A percentile compares a stretch with the other conserved stretches of the same genome.
Evolutionary conservation across 1,139 yeast genomes (phyloP).

Genomic region (Blastobotrys serpentis): DNA sequence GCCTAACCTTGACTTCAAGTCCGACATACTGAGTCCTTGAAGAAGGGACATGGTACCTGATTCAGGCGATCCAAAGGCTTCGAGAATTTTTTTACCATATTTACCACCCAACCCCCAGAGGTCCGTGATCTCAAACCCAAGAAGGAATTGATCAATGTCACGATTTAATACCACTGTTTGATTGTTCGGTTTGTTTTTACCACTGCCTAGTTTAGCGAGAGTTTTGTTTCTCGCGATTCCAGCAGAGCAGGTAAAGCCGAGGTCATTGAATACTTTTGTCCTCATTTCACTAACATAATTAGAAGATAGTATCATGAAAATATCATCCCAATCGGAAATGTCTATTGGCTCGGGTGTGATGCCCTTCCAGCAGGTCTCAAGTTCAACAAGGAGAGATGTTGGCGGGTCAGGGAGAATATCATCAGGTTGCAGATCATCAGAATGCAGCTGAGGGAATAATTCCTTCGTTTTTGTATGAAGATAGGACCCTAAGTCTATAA

Average conservation of each 20-base stretch:
- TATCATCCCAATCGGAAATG: conserved; percentile 81
- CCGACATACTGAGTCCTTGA: conserved; percentile 33
- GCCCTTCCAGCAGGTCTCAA: background rate
- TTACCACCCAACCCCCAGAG: conserved; percentile 93
- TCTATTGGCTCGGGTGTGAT: background rate
- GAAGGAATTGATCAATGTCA: conserved; percentile 53
- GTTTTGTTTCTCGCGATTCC: conserved; percentile 78
- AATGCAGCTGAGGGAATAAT: conserved; percentile 40
- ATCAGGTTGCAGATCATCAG: conserved; percentile 29
- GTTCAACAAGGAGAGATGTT: conserved; percentile 26
- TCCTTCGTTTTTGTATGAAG: conserved; percentile 41
- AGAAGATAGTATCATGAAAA: conserved; percentile 66
- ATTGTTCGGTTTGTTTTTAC: conserved; percentile 76
- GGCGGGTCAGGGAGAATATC: conserved; percentile 45
- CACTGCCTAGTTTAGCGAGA: conserved; percentile 87
- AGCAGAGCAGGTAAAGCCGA: conserved; percentile 87
- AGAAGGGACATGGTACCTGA: conserved; percentile 32
- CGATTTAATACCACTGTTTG: conserved; percentile 69
- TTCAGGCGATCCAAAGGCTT: conserved; percentile 38
- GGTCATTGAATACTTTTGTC: conserved; percentile 47
- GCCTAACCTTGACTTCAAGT: conserved; percentile 40
- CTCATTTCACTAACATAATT: conserved; percentile 56
- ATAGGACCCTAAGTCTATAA: conserved; percentile 70
- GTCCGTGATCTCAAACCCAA: conserved; percentile 64
- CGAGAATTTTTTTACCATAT: conserved; percentile 61